Evolutionary conservation across 2,329 filamentous ascomycete genomes (phyloP).

Genomic region (Cladorrhinum sp.): DNA sequence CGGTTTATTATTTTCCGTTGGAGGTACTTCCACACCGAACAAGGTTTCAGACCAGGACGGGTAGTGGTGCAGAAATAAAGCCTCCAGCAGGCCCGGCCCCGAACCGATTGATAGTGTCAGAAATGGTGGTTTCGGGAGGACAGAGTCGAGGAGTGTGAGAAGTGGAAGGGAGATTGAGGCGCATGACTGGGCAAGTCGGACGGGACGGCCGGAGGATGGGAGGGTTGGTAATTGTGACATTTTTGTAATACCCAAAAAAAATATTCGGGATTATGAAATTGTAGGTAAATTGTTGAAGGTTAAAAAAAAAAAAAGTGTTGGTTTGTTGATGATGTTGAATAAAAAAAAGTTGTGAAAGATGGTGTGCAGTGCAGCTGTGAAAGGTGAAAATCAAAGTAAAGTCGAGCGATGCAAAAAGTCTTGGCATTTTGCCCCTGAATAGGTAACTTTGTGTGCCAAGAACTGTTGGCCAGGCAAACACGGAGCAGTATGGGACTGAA

Average conservation of each 20-base stretch:
- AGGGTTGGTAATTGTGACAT: slow-evolving; percentile 11
- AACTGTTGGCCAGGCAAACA: not conserved
- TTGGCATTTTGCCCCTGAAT: not conserved
- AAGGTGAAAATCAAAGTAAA: not conserved
- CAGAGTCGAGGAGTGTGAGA: slow-evolving; percentile 16
- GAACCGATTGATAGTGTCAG: slow-evolving; percentile 20
- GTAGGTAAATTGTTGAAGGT: no score
- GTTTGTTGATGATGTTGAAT: no score
- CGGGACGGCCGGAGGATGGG: slow-evolving; percentile 1
- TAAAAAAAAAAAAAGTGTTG: no score
- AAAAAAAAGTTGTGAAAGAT: not conserved
- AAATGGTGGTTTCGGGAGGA: slow-evolving; percentile 15
- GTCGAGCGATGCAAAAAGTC: not conserved
- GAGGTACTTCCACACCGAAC: slow-evolving; percentile 20
- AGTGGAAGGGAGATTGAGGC: slow-evolving; percentile 21
- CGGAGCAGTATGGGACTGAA: not conserved
- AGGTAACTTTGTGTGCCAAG: not conserved
- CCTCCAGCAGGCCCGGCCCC: slow-evolving; percentile 23
- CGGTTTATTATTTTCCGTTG: not conserved
- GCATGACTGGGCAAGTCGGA: slow-evolving; percentile 19
- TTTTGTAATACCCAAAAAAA: not conserved
- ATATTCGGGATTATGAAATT: no score
- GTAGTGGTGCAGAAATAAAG: slow-evolving; percentile 15
- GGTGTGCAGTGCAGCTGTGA: not conserved
- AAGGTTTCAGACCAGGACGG: slow-evolving; percentile 8